phyloP scores from a whole-genome alignment of 2,329 filamentous ascomycete species.

The Fusarium temperatum region DNA sequence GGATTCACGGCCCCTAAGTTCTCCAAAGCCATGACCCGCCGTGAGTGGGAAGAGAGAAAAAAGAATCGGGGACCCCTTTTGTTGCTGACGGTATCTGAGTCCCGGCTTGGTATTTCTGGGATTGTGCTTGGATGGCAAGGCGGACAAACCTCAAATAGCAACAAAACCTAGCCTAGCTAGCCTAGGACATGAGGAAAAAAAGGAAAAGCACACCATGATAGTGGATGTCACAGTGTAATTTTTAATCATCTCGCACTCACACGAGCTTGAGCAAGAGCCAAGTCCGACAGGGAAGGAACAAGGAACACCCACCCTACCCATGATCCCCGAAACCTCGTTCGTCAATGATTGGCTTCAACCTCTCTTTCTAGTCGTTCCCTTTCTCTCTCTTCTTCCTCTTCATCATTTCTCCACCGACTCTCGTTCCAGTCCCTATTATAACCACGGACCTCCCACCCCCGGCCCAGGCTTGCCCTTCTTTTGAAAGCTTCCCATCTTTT shows the following conservation, averaged over 20 bases:
- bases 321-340: slow-evolving; percentile 37
- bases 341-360: slow-evolving; percentile 32
- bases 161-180: neutral
- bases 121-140: slow-evolving; percentile 19
- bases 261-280: slow-evolving; percentile 21
- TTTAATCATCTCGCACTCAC: slow-evolving; percentile 12
- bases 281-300: slow-evolving; percentile 27
- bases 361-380: slow-evolving; percentile 17
- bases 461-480: slow-evolving; percentile 7
- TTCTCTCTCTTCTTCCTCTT: slow-evolving; percentile 26
- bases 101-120: slow-evolving; percentile 19
- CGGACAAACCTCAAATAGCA: slow-evolving; percentile 25
- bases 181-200: neutral
- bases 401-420: slow-evolving; percentile 35
- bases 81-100: slow-evolving; percentile 7
- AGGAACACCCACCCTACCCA: slow-evolving; percentile 30
- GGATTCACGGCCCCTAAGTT: slow-evolving; percentile 28
- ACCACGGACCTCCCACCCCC: slow-evolving; percentile 34
- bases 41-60: neutral
- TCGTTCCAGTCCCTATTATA: slow-evolving; percentile 42
- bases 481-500: slow-evolving; percentile 21
- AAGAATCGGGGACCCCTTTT: slow-evolving; percentile 22
- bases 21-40: slow-evolving; percentile 36
- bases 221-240: slow-evolving; percentile 22
- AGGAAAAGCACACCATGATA: neutral